These are phyloP conservation scores for Trebouxia sp. DNA, from an alignment of 139 green algal species.

Conservation along the genomic window DNA sequence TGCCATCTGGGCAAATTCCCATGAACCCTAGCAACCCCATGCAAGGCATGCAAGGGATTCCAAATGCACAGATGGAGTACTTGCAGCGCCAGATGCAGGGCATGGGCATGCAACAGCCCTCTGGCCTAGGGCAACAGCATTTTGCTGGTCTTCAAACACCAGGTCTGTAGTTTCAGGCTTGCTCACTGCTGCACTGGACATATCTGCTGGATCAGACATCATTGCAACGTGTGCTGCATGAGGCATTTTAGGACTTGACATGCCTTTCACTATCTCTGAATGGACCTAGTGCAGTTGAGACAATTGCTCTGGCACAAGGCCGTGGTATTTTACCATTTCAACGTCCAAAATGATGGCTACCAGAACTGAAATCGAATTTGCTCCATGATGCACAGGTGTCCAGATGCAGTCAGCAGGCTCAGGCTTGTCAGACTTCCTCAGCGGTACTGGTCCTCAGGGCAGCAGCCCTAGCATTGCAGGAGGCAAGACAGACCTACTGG, in stretches of 20 bases:
- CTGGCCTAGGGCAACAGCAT: neutral
- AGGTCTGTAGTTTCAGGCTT: neutral
- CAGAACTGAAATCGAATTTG: neutral
- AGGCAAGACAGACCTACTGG: conserved; percentile 20
- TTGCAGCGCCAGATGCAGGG: conserved; percentile 18
- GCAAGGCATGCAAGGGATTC: conserved; percentile 4
- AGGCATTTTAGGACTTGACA: neutral
- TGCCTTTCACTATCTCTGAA: neutral
- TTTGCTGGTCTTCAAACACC: neutral
- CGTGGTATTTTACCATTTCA: neutral
- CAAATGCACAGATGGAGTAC: conserved; percentile 20
- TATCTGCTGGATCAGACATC: neutral
- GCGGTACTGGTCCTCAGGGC: neutral
- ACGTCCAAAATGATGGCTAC: neutral
- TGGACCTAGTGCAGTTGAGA: neutral
- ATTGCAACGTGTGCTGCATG: neutral
- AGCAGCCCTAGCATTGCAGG: neutral
- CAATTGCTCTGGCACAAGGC: too few relatives aligned
- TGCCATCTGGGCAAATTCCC: conserved; percentile 16
- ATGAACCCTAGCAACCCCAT: conserved; percentile 12
- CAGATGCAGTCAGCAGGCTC: conserved; percentile 16
- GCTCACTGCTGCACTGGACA: neutral
- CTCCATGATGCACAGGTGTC: neutral
- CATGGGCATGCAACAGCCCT: conserved; percentile 9
- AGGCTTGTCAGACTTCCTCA: neutral